Conservation (phyloP, 2,329 filamentous ascomycete genomes). For the Talaromyces marneffei region DNA sequence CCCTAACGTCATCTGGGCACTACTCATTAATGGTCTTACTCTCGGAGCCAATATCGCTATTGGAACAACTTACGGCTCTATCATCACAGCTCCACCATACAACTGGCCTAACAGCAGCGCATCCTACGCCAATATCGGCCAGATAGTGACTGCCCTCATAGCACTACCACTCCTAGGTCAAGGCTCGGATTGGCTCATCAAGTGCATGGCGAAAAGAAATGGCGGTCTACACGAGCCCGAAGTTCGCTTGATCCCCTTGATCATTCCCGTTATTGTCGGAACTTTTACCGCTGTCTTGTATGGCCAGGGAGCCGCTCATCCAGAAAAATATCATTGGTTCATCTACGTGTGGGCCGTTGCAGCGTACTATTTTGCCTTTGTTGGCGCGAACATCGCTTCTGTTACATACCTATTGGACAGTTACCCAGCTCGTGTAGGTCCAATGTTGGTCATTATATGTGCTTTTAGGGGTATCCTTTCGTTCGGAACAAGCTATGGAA, state of each 20-base stretch:
- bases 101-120: constrained; percentile 32
- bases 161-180: constrained; percentile 37
- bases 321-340: constrained; percentile 19
- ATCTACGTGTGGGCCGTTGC: constrained; percentile 5
- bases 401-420: constrained; percentile 44
- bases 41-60: constrained; percentile 42
- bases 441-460: constrained; percentile 43
- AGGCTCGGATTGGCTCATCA: constrained; percentile 36
- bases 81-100: constrained; percentile 33
- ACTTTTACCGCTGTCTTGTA: constrained; percentile 36
- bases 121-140: constrained; percentile 37
- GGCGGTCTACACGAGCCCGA: constrained; percentile 40
- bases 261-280: constrained; percentile 36
- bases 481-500: constrained; percentile 40
- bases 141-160: constrained; percentile 35
- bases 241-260: constrained; percentile 29
- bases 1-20: constrained; percentile 40
- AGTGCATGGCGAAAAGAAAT: constrained; percentile 31
- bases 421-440: constrained; percentile 40
- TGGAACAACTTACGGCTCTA: constrained; percentile 37
- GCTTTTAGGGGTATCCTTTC: constrained; percentile 43
- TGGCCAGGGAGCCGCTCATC: constrained; percentile 32
- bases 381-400: constrained; percentile 40
- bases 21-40: constrained; percentile 36
- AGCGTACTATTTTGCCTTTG: constrained; percentile 22